Evolutionary conservation across 805 yeast genomes (phyloP).

Genomic region (Cyberlindnera mycetangii): DNA sequence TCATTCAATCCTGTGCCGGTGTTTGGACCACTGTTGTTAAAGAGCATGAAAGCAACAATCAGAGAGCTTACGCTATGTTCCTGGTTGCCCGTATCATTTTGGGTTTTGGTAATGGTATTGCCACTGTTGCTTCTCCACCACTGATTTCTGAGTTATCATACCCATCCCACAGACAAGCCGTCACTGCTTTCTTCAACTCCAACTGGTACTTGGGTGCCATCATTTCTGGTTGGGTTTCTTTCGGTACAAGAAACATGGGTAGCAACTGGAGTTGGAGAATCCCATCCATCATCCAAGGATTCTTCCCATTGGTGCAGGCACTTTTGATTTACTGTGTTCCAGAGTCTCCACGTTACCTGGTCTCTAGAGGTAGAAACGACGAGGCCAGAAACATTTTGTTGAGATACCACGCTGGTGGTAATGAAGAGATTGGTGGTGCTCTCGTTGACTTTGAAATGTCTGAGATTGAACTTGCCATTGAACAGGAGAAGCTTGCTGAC

Average conservation of each 20-base stretch:
- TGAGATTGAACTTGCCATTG: constrained; percentile 40
- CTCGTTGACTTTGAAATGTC: constrained; percentile 39
- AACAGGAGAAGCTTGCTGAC: constrained; percentile 37
- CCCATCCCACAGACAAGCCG: constrained; percentile 41
- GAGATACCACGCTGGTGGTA: constrained; percentile 38
- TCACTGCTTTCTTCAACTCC: constrained; percentile 47
- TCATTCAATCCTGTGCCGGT: constrained; percentile 31
- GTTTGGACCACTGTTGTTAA: constrained; percentile 14
- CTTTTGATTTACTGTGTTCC: constrained; percentile 40
- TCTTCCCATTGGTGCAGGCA: constrained; percentile 43
- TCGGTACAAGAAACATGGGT: constrained; percentile 37
- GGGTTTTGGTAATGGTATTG: constrained; percentile 46
- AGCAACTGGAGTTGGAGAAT: constrained; percentile 49
- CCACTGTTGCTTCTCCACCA: constrained; percentile 46
- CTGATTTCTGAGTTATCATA: constrained; percentile 49
- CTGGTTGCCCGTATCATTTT: constrained; percentile 39
- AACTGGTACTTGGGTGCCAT: constrained; percentile 55
- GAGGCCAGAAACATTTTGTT: constrained; percentile 42
- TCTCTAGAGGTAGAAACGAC: constrained; percentile 40
- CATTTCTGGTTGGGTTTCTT: constrained; percentile 50
- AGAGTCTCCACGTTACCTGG: constrained; percentile 47
- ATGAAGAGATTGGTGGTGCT: constrained; percentile 24
- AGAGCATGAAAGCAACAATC: constrained; percentile 3
- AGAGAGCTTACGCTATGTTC: constrained; percentile 26
- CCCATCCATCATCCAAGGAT: constrained; percentile 51